Percentiles rank a stretch among this genome's conserved stretches.
Conservation (phyloP, 2,329 filamentous ascomycete species). For the Teratosphaeria zuluensis region DNA sequence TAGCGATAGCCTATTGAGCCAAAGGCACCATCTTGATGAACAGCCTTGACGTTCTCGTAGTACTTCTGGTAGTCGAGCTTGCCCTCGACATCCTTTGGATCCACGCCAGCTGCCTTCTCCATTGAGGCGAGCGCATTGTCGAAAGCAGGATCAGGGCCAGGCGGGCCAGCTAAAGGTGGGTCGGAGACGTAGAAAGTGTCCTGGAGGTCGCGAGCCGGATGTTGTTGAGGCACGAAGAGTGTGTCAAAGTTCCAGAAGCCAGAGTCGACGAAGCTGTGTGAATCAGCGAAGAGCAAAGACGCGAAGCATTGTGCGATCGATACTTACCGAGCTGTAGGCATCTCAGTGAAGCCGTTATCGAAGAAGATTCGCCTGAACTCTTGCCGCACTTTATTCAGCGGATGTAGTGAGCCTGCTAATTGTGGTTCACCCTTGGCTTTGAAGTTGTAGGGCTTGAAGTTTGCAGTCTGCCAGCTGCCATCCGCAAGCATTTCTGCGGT, state of each 20-base stretch:
- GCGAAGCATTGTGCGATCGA: constrained; percentile 17
- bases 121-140: constrained; percentile 40
- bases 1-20: constrained; percentile 96
- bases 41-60: constrained; percentile 76
- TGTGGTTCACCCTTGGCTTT: constrained; percentile 56
- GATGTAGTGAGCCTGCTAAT: constrained; percentile 41
- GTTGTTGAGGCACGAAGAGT: constrained; percentile 93
- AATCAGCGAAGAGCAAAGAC: constrained; percentile 34
- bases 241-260: constrained; percentile 99
- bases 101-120: constrained; percentile 34
- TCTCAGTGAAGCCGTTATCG: constrained; percentile 97
- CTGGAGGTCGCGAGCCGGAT: constrained; percentile 92
- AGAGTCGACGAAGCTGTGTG: constrained; percentile 68
- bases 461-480: constrained; percentile 84
- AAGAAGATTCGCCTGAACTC: constrained; percentile 99
- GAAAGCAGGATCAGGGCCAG: constrained; percentile 45
- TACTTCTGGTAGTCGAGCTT: constrained; percentile 67
- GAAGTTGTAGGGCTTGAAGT: constrained; percentile 79
- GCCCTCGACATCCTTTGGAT: constrained; percentile 31
- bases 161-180: constrained; percentile 62
- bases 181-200: constrained; percentile 98
- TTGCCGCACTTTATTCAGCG: constrained; percentile 82
- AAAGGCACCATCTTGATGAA: constrained; percentile 85
- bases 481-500: constrained; percentile 84
- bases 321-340: constrained; percentile 70